Percentiles rank a stretch among this genome's conserved stretches.
Evolutionary conservation across 768 basidiomycete genomes (phyloP).

Genomic region (Auricularia sp.): DNA sequence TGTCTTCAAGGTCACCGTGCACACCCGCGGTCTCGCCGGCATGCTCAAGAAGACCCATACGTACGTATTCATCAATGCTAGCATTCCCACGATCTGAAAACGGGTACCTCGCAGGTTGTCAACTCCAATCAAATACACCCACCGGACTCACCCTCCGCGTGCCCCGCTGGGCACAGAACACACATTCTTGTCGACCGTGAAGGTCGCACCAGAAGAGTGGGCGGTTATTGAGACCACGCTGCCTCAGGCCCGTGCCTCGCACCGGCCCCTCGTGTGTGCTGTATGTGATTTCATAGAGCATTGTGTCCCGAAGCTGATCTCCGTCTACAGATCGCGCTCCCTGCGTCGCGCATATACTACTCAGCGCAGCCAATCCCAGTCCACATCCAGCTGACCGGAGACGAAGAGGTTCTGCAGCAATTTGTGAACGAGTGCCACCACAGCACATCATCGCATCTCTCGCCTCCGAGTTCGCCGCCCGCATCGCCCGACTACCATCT

Average conservation of each 20-base stretch:
- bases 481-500: no score
- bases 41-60: slow-evolving; percentile 4
- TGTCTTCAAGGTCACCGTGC: slow-evolving; percentile 1
- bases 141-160: slow-evolving; percentile 44
- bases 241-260: neutral
- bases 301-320: neutral
- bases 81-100: neutral
- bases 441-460: neutral
- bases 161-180: slow-evolving; percentile 37
- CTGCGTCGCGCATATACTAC: slow-evolving; percentile 44
- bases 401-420: neutral
- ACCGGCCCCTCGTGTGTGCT: slow-evolving; percentile 14
- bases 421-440: neutral
- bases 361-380: slow-evolving; percentile 51
- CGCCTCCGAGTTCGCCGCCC: neutral
- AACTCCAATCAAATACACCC: slow-evolving; percentile 42
- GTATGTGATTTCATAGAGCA: slow-evolving; percentile 26
- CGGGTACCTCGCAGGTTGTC: slow-evolving; percentile 27
- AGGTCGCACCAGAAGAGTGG: slow-evolving; percentile 61
- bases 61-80: neutral
- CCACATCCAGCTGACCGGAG: slow-evolving; percentile 45
- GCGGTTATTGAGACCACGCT: slow-evolving; percentile 11
- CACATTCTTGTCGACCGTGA: slow-evolving; percentile 48
- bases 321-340: slow-evolving; percentile 45
- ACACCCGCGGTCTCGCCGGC: neutral